Conservation (phyloP, 306 rosid genomes). For the Casuarina equisetifolia region DNA sequence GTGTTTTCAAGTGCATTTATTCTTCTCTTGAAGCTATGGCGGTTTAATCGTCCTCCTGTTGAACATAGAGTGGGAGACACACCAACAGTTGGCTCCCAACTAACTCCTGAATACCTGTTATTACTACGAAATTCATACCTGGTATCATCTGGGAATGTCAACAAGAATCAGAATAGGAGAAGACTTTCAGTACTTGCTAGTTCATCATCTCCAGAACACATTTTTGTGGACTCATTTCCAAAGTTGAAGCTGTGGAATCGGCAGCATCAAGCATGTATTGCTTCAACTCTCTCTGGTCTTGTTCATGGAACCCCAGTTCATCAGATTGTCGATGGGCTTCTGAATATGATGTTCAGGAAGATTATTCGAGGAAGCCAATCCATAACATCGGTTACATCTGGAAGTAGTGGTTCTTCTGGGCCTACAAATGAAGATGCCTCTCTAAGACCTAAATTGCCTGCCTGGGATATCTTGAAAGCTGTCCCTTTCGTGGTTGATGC, state of each 20-base stretch:
- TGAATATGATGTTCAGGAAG: slow-evolving; percentile 83
- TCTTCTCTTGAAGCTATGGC: slow-evolving; percentile 92
- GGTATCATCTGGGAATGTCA: slow-evolving; percentile 54
- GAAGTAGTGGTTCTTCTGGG: slow-evolving; percentile 92
- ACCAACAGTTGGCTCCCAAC: slow-evolving; percentile 90
- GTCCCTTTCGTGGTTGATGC: slow-evolving; percentile 97
- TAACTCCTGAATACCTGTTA: slow-evolving; percentile 92
- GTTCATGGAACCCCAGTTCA: slow-evolving; percentile 94
- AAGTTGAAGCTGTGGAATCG: slow-evolving; percentile 89
- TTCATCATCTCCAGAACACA: slow-evolving; percentile 69
- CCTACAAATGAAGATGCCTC: slow-evolving; percentile 67
- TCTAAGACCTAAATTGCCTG: slow-evolving; percentile 82
- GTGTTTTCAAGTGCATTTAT: slow-evolving; percentile 94
- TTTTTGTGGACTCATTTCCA: slow-evolving; percentile 94
- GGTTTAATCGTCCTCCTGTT: slow-evolving; percentile 90
- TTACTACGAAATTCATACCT: slow-evolving; percentile 78
- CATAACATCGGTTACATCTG: slow-evolving; percentile 62
- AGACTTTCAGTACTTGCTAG: slow-evolving; percentile 78
- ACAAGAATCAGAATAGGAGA: slow-evolving; percentile 62
- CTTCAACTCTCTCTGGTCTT: slow-evolving; percentile 94
- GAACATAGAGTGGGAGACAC: slow-evolving; percentile 92
- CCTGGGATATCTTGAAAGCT: slow-evolving; percentile 97
- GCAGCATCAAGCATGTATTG: slow-evolving; percentile 96
- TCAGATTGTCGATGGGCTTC: slow-evolving; percentile 93
- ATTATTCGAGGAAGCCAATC: slow-evolving; percentile 68